Evolutionary conservation across 306 rosid genomes (phyloP).

Genomic region (Senna tora): DNA sequence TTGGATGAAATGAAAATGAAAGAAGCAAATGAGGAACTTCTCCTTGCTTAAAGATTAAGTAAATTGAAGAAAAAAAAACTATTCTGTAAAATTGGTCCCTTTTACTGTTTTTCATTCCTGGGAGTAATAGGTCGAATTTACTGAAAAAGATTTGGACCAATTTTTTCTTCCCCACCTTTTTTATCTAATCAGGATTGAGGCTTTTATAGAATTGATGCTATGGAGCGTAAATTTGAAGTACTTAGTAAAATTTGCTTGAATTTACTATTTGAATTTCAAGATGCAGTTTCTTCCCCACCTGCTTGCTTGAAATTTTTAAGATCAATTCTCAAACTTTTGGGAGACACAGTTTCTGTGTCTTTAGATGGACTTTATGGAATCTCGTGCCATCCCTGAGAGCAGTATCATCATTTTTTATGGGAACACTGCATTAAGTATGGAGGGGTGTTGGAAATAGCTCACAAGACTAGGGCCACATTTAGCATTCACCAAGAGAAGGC

Average conservation of each 20-base stretch:
- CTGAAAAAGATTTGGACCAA: neutral
- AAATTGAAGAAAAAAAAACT: neutral
- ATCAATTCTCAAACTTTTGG: neutral
- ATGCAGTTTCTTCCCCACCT: neutral
- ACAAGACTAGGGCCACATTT: neutral
- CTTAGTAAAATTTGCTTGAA: neutral
- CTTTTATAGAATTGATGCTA: neutral
- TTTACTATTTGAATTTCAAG: neutral
- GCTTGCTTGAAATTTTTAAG: slow-evolving; percentile 1
- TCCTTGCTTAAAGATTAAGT: neutral
- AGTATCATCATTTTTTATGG: neutral
- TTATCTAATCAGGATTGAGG: neutral
- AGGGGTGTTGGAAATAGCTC: neutral
- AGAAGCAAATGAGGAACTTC: no score
- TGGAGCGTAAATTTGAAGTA: neutral
- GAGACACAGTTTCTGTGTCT: neutral
- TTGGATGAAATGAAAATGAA: neutral
- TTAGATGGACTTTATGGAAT: neutral
- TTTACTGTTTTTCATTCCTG: neutral
- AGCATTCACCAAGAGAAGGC: neutral
- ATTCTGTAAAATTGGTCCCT: neutral
- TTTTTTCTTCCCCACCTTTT: neutral
- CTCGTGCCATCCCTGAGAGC: neutral
- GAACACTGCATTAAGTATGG: neutral
- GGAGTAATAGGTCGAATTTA: neutral